Evolutionary conservation across 768 basidiomycete genomes (phyloP).

Genomic region (Coprinopsis marcescibilis): DNA sequence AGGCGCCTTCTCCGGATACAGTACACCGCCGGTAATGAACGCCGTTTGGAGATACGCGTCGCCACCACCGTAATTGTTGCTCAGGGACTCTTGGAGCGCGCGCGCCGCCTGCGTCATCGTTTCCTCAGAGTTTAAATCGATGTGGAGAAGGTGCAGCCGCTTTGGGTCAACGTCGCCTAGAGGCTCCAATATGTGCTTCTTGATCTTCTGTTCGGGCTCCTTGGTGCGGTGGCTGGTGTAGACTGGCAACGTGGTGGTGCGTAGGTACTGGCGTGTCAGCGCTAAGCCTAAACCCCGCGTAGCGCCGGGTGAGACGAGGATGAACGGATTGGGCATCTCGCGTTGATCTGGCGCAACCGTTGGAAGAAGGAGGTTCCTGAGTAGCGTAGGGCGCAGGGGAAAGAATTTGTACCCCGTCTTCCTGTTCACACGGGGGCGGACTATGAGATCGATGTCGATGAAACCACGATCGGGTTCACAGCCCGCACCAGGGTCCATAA

Average conservation of each 20-base stretch:
- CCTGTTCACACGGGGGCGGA: no score
- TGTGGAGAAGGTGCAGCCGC: slow-evolving; percentile 39
- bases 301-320: slow-evolving; percentile 46
- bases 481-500: no score
- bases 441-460: no score
- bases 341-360: background rate
- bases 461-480: no score
- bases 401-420: no score
- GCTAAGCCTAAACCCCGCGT: slow-evolving; percentile 53
- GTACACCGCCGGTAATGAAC: slow-evolving; percentile 50
- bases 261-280: slow-evolving; percentile 47
- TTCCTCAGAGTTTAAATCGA: slow-evolving; percentile 47
- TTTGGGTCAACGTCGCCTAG: slow-evolving; percentile 36
- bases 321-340: slow-evolving; percentile 34
- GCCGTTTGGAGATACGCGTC: slow-evolving; percentile 44
- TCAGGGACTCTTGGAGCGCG: slow-evolving; percentile 31
- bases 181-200: slow-evolving; percentile 35
- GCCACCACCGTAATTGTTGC: slow-evolving; percentile 15
- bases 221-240: slow-evolving; percentile 47
- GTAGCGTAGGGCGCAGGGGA: background rate
- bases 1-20: slow-evolving; percentile 50
- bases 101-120: slow-evolving; percentile 46
- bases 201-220: slow-evolving; percentile 28
- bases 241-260: slow-evolving; percentile 44
- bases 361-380: background rate